These are phyloP conservation scores for Kurtzmaniella natalensis DNA, from an alignment of 1,139 yeast species.

Conservation along the genomic window DNA sequence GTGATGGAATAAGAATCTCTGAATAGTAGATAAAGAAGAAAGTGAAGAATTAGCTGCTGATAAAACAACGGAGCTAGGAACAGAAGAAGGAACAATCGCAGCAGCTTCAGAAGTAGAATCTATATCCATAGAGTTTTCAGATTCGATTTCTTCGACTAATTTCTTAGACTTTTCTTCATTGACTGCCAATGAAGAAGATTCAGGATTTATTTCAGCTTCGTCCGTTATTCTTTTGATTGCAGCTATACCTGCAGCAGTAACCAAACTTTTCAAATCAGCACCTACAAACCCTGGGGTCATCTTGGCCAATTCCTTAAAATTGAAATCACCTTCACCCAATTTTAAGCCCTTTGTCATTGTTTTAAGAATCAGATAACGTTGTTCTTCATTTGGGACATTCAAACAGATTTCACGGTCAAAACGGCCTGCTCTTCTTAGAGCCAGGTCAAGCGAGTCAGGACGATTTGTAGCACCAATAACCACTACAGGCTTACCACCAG, in stretches of 20 bases:
- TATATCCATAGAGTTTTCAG: conserved; percentile 37
- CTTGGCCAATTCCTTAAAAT: conserved; percentile 73
- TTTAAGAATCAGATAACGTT: conserved; percentile 70
- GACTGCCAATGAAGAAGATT: conserved; percentile 1
- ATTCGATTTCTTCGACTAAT: conserved; percentile 7
- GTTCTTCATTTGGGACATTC: conserved; percentile 86
- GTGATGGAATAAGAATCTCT: conserved; percentile 64
- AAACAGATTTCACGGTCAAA: conserved; percentile 53
- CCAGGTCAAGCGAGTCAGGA: conserved; percentile 46
- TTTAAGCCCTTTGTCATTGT: conserved; percentile 69
- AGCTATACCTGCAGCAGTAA: conserved; percentile 91
- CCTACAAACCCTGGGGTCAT: conserved; percentile 98
- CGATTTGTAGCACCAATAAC: conserved; percentile 49
- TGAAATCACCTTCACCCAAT: conserved; percentile 44
- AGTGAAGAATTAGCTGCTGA: conserved; percentile 26
- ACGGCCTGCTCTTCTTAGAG: conserved; percentile 46
- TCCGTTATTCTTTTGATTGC: conserved; percentile 81
- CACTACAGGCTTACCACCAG: conserved; percentile 83
- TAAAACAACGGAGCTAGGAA: no score
- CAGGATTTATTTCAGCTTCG: conserved; percentile 15
- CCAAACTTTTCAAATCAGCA: conserved; percentile 91
- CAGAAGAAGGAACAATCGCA: conserved; percentile 8
- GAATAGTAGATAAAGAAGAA: conserved; percentile 60
- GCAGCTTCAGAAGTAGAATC: conserved; percentile 22
- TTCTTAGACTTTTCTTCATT: no score